Conservation (phyloP, 2,329 filamentous ascomycete genomes). For the Daldinia eschscholtzii region DNA sequence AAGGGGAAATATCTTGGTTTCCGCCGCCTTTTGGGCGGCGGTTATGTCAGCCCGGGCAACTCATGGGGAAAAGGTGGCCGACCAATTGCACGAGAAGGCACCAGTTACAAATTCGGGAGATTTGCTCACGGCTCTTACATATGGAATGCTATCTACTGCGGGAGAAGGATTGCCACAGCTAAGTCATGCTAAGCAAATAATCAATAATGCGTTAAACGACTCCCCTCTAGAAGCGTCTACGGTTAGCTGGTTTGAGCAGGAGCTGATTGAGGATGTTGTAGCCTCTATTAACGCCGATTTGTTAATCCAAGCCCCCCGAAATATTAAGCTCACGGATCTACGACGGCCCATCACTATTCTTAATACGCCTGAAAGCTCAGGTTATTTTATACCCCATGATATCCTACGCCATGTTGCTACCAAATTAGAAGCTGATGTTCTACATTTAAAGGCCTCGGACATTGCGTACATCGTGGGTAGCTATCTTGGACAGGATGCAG, state of each 20-base stretch:
- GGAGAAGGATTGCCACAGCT: not conserved
- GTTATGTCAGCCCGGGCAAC: constrained; percentile 5
- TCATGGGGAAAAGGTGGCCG: constrained; percentile 24
- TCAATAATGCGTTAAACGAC: constrained; percentile 19
- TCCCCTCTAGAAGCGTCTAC: constrained; percentile 26
- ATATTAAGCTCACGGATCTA: constrained; percentile 43
- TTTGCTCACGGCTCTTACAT: constrained; percentile 16
- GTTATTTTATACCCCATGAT: constrained; percentile 42
- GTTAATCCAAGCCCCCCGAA: constrained; percentile 44
- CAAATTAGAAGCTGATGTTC: constrained; percentile 73
- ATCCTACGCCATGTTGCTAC: constrained; percentile 70
- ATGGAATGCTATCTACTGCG: constrained; percentile 1
- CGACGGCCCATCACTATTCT: constrained; percentile 50
- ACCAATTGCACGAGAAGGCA: constrained; percentile 19
- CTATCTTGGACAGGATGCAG: constrained; percentile 74
- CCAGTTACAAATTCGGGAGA: constrained; percentile 20
- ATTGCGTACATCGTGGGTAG: constrained; percentile 76
- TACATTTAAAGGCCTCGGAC: constrained; percentile 76
- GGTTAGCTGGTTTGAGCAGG: constrained; percentile 39
- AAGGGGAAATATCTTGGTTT: constrained; percentile 28
- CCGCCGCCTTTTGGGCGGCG: constrained; percentile 33
- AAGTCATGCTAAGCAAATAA: constrained; percentile 19
- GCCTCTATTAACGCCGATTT: constrained; percentile 48
- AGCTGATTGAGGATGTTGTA: constrained; percentile 45
- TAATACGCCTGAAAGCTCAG: constrained; percentile 46